Evolutionary conservation across 2,329 filamentous ascomycete species (phyloP).

Genomic region (Fusarium piperis): DNA sequence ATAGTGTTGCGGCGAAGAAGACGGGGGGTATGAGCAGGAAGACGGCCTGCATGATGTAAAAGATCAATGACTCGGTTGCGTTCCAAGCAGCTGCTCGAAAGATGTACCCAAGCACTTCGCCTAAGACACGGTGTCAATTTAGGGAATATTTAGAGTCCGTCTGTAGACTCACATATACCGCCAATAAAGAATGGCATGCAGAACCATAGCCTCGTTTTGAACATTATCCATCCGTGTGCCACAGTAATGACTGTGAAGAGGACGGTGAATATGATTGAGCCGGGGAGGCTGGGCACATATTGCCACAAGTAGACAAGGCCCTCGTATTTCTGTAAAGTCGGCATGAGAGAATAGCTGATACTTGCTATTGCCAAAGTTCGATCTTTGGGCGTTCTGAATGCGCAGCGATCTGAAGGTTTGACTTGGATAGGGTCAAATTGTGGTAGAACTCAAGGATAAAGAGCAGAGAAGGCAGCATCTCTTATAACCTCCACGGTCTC

Average conservation of each 20-base stretch:
- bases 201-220: slow-evolving; percentile 58
- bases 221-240: slow-evolving; percentile 53
- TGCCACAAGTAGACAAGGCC: slow-evolving; percentile 32
- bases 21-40: slow-evolving; percentile 23
- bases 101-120: slow-evolving; percentile 22
- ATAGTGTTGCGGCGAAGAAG: slow-evolving; percentile 29
- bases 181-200: slow-evolving; percentile 58
- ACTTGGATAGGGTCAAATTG: rapidly evolving
- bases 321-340: slow-evolving; percentile 6
- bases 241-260: slow-evolving; percentile 55
- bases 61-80: slow-evolving; percentile 3
- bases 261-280: slow-evolving; percentile 55
- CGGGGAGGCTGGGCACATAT: slow-evolving; percentile 55
- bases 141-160: too few relatives aligned
- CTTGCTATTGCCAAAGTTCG: rapidly evolving
- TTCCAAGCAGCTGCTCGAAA: slow-evolving; percentile 19
- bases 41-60: slow-evolving; percentile 27
- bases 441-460: not conserved
- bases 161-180: slow-evolving; percentile 52
- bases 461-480: not conserved
- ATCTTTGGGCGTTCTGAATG: rapidly evolving
- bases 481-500: not conserved
- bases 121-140: not conserved
- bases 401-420: not conserved
- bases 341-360: not conserved